These are phyloP conservation scores for Porpolomopsis calyptriformis DNA, from an alignment of 768 basidiomycete species.

Conservation along the genomic window DNA sequence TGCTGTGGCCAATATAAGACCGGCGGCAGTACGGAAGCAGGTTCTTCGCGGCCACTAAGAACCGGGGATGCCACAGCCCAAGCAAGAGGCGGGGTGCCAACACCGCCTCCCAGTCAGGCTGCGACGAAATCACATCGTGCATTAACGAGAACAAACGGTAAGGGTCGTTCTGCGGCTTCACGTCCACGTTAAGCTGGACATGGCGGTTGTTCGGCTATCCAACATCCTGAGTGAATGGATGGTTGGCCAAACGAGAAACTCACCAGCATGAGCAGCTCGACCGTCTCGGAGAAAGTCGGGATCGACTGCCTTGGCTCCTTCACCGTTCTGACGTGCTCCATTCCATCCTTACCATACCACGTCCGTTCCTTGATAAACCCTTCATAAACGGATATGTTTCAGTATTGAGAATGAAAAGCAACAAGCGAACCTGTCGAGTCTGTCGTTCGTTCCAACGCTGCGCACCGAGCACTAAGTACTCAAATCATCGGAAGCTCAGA, in stretches of 20 bases:
- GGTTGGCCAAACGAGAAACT: slow-evolving; percentile 14
- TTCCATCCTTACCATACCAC: slow-evolving; percentile 62
- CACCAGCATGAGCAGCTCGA: slow-evolving; percentile 70
- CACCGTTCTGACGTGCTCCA: slow-evolving; percentile 69
- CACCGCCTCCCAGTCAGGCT: slow-evolving; percentile 60
- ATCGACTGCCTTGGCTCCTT: slow-evolving; percentile 79
- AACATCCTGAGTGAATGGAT: slow-evolving; percentile 2
- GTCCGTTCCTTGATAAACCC: slow-evolving; percentile 58
- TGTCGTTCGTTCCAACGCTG: slow-evolving; percentile 74
- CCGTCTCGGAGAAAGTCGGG: slow-evolving; percentile 80
- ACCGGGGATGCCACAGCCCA: slow-evolving; percentile 88
- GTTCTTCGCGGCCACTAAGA: slow-evolving; percentile 64
- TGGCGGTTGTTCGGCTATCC: slow-evolving; percentile 64
- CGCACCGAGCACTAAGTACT: slow-evolving; percentile 4
- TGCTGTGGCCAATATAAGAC: slow-evolving; percentile 73
- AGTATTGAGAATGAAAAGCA: neutral
- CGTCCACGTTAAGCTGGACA: slow-evolving; percentile 79
- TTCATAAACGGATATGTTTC: slow-evolving; percentile 17
- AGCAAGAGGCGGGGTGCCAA: slow-evolving; percentile 75
- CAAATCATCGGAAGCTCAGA: too few species aligned
- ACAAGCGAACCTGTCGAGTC: slow-evolving; percentile 45
- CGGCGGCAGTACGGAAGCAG: slow-evolving; percentile 75
- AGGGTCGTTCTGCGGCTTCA: slow-evolving; percentile 90
- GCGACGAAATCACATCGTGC: slow-evolving; percentile 50
- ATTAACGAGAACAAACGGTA: slow-evolving; percentile 75